phyloP scores from a whole-genome alignment of 371 early-diverging fungal genomes.

The Mortierella sp. region DNA sequence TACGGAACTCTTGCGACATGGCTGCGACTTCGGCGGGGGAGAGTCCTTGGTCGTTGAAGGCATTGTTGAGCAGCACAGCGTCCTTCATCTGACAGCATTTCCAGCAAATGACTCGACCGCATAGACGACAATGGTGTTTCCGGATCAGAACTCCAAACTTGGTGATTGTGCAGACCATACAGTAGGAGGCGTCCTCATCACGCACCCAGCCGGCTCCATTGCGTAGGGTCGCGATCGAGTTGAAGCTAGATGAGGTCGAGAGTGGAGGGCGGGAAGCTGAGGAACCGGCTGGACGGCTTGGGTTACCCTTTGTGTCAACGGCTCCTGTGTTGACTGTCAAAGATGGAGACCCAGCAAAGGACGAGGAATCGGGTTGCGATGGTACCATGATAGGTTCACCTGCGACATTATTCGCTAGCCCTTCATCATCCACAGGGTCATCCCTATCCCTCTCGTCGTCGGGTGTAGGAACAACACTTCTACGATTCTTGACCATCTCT shows the following conservation, averaged over 20 bases:
- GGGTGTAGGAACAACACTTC: conserved; percentile 2
- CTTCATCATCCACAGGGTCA: not conserved
- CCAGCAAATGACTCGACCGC: conserved; percentile 58
- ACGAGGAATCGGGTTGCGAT: not conserved
- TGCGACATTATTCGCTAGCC: not conserved
- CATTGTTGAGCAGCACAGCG: conserved; percentile 16
- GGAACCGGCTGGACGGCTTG: not conserved
- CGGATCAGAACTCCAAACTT: conserved; percentile 57
- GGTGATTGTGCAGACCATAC: conserved; percentile 54
- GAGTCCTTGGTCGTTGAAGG: not conserved
- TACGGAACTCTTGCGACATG: conserved; percentile 22
- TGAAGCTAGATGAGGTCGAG: conserved; percentile 15
- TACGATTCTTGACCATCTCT: conserved; percentile 7
- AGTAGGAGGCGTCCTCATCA: conserved; percentile 55
- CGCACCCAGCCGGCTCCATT: conserved; percentile 51
- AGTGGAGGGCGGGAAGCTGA: conserved; percentile 14
- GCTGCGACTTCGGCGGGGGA: not conserved
- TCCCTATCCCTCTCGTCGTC: not conserved
- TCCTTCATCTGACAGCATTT: conserved; percentile 59
- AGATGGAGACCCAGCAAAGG: conserved; percentile 7
- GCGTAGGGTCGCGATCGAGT: conserved; percentile 27
- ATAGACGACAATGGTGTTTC: conserved; percentile 58
- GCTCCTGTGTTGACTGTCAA: conserved; percentile 1
- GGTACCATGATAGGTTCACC: conserved; percentile 13
- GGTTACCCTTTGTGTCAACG: not conserved